Conservation (phyloP, 2,329 filamentous ascomycete genomes). For the Aspergillus unguis region DNA sequence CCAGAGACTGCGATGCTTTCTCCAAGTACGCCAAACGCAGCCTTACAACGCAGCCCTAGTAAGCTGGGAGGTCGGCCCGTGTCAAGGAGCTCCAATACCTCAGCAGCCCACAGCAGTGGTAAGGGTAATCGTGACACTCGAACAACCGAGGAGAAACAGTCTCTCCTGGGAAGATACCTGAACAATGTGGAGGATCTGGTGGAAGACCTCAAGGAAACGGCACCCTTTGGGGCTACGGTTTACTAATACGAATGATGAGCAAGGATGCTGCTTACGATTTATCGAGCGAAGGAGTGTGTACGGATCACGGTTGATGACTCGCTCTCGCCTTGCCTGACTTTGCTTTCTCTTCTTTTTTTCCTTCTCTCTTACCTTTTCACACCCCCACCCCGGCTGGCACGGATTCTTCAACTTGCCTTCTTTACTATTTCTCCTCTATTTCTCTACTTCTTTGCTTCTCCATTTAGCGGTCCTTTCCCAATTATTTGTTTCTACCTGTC, state of each 20-base stretch:
- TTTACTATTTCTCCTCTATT: constrained; percentile 6
- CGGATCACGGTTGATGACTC: constrained; percentile 20
- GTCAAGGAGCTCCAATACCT: constrained; percentile 37
- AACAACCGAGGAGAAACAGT: constrained; percentile 77
- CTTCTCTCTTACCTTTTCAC: constrained; percentile 12
- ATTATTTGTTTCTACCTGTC: no score
- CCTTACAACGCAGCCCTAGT: constrained; percentile 64
- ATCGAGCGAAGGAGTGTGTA: constrained; percentile 22
- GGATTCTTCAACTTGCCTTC: constrained; percentile 8
- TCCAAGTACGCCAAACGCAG: constrained; percentile 35
- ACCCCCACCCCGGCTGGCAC: constrained; percentile 9
- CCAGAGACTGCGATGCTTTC: constrained; percentile 63
- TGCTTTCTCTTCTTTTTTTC: constrained; percentile 10
- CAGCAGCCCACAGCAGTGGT: constrained; percentile 23
- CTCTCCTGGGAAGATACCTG: constrained; percentile 70
- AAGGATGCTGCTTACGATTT: constrained; percentile 12
- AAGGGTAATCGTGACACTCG: constrained; percentile 48
- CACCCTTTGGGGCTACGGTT: constrained; percentile 63
- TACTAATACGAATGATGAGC: constrained; percentile 26
- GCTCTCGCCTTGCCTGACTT: constrained; percentile 12
- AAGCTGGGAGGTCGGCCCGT: constrained; percentile 63
- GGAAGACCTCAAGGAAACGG: constrained; percentile 74
- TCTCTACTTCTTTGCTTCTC: constrained; percentile 10
- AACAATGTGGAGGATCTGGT: constrained; percentile 82
- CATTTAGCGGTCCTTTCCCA: constrained; percentile 1